phyloP scores from a whole-genome alignment of 2,329 filamentous ascomycete species.

The Ophiobolus disseminans region DNA sequence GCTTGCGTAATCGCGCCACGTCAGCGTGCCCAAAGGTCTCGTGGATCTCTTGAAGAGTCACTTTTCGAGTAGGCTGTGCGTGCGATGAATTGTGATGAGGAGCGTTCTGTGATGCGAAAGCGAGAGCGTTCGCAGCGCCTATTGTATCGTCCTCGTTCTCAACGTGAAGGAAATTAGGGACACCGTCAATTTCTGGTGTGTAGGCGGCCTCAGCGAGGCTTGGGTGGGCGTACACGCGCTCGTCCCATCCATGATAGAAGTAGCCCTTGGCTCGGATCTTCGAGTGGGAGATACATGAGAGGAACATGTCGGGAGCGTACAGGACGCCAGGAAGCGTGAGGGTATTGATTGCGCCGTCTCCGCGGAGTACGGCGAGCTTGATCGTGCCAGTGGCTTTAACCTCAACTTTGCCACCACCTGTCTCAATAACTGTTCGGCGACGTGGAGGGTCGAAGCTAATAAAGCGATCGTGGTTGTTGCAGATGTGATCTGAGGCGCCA shows the following conservation, averaged over 20 bases:
- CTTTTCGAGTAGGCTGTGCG: neutral
- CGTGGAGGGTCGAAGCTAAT: slow-evolving; percentile 1
- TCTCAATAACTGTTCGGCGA: slow-evolving; percentile 1
- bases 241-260: slow-evolving; percentile 3
- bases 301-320: slow-evolving; percentile 2
- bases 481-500: slow-evolving; percentile 2
- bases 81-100: neutral
- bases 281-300: slow-evolving; percentile 1
- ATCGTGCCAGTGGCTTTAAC: neutral
- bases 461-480: slow-evolving; percentile 3
- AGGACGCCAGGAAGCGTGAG: slow-evolving; percentile 1
- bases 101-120: neutral
- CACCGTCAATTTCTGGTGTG: neutral
- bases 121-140: too few species aligned
- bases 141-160: too few species aligned
- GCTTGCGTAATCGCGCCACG: slow-evolving; percentile 1
- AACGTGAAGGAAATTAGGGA: too few species aligned
- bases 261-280: slow-evolving; percentile 4
- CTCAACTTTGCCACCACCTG: slow-evolving; percentile 1
- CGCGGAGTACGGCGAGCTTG: slow-evolving; percentile 1
- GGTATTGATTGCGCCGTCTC: slow-evolving; percentile 2
- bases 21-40: slow-evolving; percentile 1
- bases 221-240: slow-evolving; percentile 1
- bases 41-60: slow-evolving; percentile 1
- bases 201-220: neutral